phyloP scores from a whole-genome alignment of 805 yeast genomes.

The Saturnispora bothae region DNA sequence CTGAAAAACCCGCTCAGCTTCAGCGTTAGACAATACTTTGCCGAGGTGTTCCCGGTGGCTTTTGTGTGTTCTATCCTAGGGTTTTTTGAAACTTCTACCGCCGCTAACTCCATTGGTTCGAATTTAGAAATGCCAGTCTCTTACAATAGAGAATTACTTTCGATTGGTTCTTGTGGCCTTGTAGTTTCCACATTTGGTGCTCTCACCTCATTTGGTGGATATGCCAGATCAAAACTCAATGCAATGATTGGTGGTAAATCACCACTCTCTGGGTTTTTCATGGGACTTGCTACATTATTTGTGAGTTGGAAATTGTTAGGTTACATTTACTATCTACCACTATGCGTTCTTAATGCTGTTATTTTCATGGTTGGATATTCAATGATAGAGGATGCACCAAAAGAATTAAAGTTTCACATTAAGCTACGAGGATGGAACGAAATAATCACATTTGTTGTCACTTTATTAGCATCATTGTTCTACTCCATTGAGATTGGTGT shows the following conservation, averaged over 20 bases:
- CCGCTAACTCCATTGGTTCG: slow-evolving; percentile 76
- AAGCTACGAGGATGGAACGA: slow-evolving; percentile 69
- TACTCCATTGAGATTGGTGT: slow-evolving; percentile 86
- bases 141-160: slow-evolving; percentile 83
- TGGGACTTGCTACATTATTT: slow-evolving; percentile 66
- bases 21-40: slow-evolving; percentile 36
- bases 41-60: slow-evolving; percentile 53
- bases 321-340: slow-evolving; percentile 63
- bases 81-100: slow-evolving; percentile 87
- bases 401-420: slow-evolving; percentile 65
- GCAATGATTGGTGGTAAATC: slow-evolving; percentile 82
- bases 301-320: slow-evolving; percentile 52
- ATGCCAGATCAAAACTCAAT: slow-evolving; percentile 86
- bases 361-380: slow-evolving; percentile 70
- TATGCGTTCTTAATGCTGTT: slow-evolving; percentile 69
- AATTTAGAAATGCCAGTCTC: slow-evolving; percentile 64
- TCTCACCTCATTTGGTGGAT: slow-evolving; percentile 91
- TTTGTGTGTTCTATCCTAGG: slow-evolving; percentile 78
- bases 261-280: slow-evolving; percentile 70
- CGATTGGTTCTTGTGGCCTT: slow-evolving; percentile 70
- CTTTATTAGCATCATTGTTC: slow-evolving; percentile 51
- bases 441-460: slow-evolving; percentile 53
- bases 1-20: slow-evolving; percentile 49
- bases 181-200: slow-evolving; percentile 52
- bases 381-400: slow-evolving; percentile 75